These are phyloP conservation scores for Aspergillus proliferans DNA, from an alignment of 2,329 filamentous ascomycete genomes.

Conservation along the genomic window DNA sequence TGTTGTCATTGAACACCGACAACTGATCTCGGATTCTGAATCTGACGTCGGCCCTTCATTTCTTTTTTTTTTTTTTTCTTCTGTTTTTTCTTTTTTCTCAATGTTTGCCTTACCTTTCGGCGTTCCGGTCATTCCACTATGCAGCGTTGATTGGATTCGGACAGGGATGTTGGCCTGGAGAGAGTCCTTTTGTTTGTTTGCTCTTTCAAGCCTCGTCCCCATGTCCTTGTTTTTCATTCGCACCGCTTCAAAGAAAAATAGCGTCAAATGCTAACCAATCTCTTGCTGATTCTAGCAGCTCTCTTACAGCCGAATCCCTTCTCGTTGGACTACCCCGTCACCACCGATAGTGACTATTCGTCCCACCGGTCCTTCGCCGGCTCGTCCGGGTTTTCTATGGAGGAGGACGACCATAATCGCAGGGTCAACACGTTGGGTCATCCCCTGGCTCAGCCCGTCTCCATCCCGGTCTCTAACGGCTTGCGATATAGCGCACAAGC, in stretches of 20 bases:
- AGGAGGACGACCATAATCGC: constrained; percentile 44
- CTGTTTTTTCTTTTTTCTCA: constrained; percentile 7
- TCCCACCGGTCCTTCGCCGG: constrained; percentile 29
- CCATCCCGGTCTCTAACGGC: constrained; percentile 43
- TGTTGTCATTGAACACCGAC: too few species aligned
- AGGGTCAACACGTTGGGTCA: constrained; percentile 46
- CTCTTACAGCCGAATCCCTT: constrained; percentile 32
- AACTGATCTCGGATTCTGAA: too few species aligned
- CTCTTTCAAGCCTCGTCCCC: constrained; percentile 16
- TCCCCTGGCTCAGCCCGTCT: constrained; percentile 39
- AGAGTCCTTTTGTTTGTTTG: constrained; percentile 8
- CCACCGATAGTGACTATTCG: constrained; percentile 36
- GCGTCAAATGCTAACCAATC: too few species aligned
- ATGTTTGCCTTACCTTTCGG: not conserved
- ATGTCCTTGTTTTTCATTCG: constrained; percentile 12
- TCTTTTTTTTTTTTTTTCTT: not conserved
- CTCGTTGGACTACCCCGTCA: constrained; percentile 33
- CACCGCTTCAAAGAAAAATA: too few species aligned
- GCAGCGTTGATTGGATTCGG: constrained; percentile 17
- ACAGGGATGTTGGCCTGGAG: not conserved
- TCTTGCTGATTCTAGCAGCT: constrained; percentile 8
- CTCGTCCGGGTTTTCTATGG: constrained; percentile 29
- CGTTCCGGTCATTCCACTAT: not conserved
- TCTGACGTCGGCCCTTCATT: not conserved
- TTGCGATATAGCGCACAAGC: constrained; percentile 49